These are phyloP conservation scores for Ophiostoma ulmi DNA, from an alignment of 2,329 filamentous ascomycete genomes.

Conservation along the genomic window DNA sequence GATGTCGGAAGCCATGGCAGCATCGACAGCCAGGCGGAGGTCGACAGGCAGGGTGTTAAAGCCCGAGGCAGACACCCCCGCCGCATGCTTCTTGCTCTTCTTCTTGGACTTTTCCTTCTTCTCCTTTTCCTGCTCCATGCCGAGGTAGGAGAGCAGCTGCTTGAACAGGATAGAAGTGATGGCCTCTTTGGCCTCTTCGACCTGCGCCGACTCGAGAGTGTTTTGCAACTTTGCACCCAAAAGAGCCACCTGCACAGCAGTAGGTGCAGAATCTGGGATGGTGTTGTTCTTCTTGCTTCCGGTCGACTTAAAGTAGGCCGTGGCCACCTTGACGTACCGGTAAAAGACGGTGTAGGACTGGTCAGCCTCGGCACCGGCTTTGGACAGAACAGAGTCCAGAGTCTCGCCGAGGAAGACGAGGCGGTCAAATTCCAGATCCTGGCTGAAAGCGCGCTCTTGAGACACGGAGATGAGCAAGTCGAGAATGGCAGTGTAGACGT, in stretches of 20 bases:
- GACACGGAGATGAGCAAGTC: constrained; percentile 47
- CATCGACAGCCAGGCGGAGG: constrained; percentile 29
- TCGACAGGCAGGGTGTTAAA: constrained; percentile 19
- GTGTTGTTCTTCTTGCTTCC: not conserved
- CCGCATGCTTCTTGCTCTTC: constrained; percentile 17
- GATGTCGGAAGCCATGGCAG: constrained; percentile 27
- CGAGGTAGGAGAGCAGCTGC: constrained; percentile 15
- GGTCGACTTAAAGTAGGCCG: not conserved
- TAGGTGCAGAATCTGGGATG: not conserved
- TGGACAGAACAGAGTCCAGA: constrained; percentile 11
- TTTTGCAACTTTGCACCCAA: constrained; percentile 10
- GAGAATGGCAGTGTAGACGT: constrained; percentile 35
- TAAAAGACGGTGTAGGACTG: constrained; percentile 22
- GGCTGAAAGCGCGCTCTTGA: constrained; percentile 43
- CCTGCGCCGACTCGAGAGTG: not conserved
- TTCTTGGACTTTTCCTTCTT: constrained; percentile 17
- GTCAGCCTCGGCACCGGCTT: not conserved
- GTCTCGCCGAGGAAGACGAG: constrained; percentile 34
- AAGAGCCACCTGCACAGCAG: constrained; percentile 15
- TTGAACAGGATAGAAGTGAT: constrained; percentile 17
- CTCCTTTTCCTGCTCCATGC: constrained; percentile 11
- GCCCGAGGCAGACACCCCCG: not conserved
- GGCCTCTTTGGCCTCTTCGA: not conserved
- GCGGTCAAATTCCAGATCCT: constrained; percentile 40
- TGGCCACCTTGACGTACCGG: not conserved